Conservation (phyloP, 495 filamentous ascomycete species). For the Aspergillus sparsus region DNA sequence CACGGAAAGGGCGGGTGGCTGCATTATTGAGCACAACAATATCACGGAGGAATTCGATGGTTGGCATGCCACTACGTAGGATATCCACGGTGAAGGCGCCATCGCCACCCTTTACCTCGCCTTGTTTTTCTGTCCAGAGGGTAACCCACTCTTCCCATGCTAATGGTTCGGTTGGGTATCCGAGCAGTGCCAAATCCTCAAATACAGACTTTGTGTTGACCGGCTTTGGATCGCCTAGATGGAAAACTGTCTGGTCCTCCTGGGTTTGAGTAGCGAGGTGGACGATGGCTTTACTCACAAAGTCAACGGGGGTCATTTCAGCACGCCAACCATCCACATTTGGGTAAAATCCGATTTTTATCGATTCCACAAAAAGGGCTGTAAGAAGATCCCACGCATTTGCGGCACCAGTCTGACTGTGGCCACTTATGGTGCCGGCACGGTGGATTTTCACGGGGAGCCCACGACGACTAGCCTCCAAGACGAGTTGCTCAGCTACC, state of each 20-base stretch:
- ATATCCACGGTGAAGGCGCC: constrained; percentile 58
- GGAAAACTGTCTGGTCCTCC: constrained; percentile 58
- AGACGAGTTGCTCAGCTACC: constrained; percentile 66
- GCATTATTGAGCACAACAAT: constrained; percentile 65
- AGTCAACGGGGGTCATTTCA: constrained; percentile 73
- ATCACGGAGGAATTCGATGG: constrained; percentile 57
- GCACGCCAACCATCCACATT: constrained; percentile 67
- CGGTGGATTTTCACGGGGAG: constrained; percentile 63
- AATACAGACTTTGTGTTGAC: constrained; percentile 58
- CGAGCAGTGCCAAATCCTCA: constrained; percentile 56
- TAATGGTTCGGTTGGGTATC: constrained; percentile 60
- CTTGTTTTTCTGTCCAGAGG: constrained; percentile 61
- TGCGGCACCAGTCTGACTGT: constrained; percentile 61
- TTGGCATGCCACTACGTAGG: constrained; percentile 63
- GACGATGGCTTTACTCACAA: constrained; percentile 64
- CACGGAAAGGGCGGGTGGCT: constrained; percentile 55
- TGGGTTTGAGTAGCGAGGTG: constrained; percentile 57
- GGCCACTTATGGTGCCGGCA: constrained; percentile 64
- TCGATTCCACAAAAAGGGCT: constrained; percentile 66
- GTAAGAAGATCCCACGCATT: constrained; percentile 69
- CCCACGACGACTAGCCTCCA: constrained; percentile 61
- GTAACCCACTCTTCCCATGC: constrained; percentile 64
- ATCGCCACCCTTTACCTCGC: constrained; percentile 57
- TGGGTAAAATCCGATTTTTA: constrained; percentile 60
- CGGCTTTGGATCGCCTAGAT: constrained; percentile 66